These are phyloP conservation scores for Acer yangbiense DNA, from an alignment of 345 rosid genomes.

Conservation along the genomic window DNA sequence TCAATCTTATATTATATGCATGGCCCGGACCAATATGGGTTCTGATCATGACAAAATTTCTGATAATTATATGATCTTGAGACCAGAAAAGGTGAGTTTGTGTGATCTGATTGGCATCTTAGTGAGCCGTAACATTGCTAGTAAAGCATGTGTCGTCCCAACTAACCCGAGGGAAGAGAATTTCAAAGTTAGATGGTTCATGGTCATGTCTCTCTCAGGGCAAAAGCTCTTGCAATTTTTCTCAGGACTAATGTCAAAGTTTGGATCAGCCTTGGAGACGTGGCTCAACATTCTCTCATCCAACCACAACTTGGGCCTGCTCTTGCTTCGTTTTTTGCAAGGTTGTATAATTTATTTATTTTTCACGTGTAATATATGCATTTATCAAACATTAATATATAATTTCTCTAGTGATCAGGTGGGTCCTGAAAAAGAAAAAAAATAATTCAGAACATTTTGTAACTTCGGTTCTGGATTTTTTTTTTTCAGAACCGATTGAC, in stretches of 20 bases:
- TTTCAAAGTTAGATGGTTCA: slow-evolving; percentile 21
- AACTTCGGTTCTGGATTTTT: too few species aligned
- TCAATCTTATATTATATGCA: too few species aligned
- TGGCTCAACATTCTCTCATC: slow-evolving; percentile 28
- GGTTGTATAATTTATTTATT: slow-evolving; percentile 7
- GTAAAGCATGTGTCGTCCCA: slow-evolving; percentile 18
- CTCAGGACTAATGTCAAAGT: slow-evolving; percentile 2
- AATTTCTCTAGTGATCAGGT: too few species aligned
- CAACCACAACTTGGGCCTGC: slow-evolving; percentile 20
- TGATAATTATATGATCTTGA: slow-evolving; percentile 14
- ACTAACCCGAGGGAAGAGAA: slow-evolving; percentile 13
- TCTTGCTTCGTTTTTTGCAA: slow-evolving; percentile 22
- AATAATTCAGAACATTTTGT: too few species aligned
- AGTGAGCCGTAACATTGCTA: not conserved
- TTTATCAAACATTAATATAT: too few species aligned
- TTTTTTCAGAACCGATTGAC: too few species aligned
- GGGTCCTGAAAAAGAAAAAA: too few species aligned
- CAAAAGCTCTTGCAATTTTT: slow-evolving; percentile 27
- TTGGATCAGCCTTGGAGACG: slow-evolving; percentile 22
- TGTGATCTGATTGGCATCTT: not conserved
- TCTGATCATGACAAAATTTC: not conserved
- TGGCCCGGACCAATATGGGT: not conserved
- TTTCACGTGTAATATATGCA: too few species aligned
- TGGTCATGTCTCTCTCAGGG: slow-evolving; percentile 18
- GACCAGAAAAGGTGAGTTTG: not conserved